phyloP scores from a whole-genome alignment of 2,329 filamentous ascomycete species.

The Colletotrichum abscissum region DNA sequence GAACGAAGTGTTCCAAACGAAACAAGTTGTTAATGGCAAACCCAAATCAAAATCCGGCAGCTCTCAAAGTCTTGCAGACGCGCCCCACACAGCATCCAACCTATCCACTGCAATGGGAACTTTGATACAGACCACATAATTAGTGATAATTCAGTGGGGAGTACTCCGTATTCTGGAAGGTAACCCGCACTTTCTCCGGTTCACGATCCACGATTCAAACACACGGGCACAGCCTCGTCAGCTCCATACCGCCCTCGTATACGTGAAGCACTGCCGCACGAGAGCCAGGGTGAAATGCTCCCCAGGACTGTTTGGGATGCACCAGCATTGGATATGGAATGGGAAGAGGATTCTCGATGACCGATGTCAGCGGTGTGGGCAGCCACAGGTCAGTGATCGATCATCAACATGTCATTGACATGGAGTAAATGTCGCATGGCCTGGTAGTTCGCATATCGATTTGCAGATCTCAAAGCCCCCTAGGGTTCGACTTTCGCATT shows the following conservation, averaged over 20 bases:
- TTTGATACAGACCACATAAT: background rate
- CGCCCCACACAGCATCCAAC: background rate
- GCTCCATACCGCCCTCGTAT: constrained; percentile 25
- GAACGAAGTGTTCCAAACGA: constrained; percentile 24
- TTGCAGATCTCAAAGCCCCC: constrained; percentile 18
- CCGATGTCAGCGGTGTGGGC: constrained; percentile 2
- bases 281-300: constrained; percentile 3
- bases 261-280: constrained; percentile 15
- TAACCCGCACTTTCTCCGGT: background rate
- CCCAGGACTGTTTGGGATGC: constrained; percentile 10
- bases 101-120: background rate
- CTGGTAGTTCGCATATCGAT: constrained; percentile 1
- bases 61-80: background rate
- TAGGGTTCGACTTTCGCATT: background rate
- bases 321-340: background rate
- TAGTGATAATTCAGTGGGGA: background rate
- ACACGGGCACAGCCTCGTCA: constrained; percentile 3
- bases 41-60: constrained; percentile 6
- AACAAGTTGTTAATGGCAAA: constrained; percentile 31
- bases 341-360: constrained; percentile 7
- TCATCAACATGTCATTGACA: constrained; percentile 3
- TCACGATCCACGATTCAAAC: constrained; percentile 13
- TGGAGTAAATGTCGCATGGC: constrained; percentile 10
- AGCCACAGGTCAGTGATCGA: background rate
- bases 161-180: no score